A percentile compares a stretch with the other conserved stretches of the same genome.
Evolutionary conservation across 371 early-diverging fungal genomes (phyloP).

Genomic region (Mucor plumbeus): DNA sequence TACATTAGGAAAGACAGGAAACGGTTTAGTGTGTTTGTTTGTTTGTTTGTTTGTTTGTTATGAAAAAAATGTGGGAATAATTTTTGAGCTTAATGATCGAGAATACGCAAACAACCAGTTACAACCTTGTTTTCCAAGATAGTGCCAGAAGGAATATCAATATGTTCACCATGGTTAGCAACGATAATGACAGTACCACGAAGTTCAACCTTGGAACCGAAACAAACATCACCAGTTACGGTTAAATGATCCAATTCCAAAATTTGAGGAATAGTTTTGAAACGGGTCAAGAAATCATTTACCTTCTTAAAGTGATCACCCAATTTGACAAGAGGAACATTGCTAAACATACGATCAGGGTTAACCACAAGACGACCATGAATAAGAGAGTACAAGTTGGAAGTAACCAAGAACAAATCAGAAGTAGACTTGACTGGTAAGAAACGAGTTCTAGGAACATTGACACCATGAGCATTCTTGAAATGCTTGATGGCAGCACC

Average conservation of each 20-base stretch:
- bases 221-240: constrained; percentile 97
- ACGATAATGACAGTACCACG: constrained; percentile 99
- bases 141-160: constrained; percentile 99
- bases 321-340: constrained; percentile 96
- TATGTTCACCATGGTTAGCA: constrained; percentile 94
- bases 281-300: constrained; percentile 69
- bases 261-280: constrained; percentile 95
- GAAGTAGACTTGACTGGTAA: constrained; percentile 99
- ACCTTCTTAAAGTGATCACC: constrained; percentile 99
- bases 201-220: constrained; percentile 94
- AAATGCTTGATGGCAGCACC: constrained; percentile 99
- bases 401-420: constrained; percentile 97
- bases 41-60: background rate
- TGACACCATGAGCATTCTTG: constrained; percentile 94
- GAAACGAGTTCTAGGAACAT: constrained; percentile 98
- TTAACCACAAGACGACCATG: constrained; percentile 95
- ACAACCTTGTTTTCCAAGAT: constrained; percentile 98
- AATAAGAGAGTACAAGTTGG: constrained; percentile 91
- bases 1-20: background rate
- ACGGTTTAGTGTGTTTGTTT: no score
- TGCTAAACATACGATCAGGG: constrained; percentile 91
- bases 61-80: constrained; percentile 5
- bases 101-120: constrained; percentile 93
- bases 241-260: constrained; percentile 98
- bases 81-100: constrained; percentile 65